These are phyloP conservation scores for Tricladium varicosporioides DNA, from an alignment of 2,329 filamentous ascomycete genomes.

Conservation along the genomic window DNA sequence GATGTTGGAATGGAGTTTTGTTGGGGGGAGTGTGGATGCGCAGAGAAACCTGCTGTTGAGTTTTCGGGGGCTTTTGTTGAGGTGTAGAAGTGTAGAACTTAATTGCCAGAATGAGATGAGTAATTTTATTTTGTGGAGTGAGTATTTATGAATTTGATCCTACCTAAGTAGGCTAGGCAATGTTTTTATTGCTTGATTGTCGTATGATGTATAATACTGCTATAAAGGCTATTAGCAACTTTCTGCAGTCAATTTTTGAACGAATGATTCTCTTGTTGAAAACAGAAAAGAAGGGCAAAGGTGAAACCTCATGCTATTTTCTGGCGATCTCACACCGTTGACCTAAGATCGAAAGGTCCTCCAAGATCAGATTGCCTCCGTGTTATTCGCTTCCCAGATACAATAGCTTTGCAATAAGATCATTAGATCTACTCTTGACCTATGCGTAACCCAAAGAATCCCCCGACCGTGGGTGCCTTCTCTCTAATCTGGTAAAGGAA, in stretches of 20 bases:
- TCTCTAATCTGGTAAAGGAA: too few relatives aligned
- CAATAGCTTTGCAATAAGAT: too few relatives aligned
- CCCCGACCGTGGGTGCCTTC: neutral
- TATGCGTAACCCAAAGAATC: neutral
- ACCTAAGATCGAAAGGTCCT: constrained; percentile 69
- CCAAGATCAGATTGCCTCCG: constrained; percentile 78
- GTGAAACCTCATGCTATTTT: constrained; percentile 72
- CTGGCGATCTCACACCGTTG: constrained; percentile 75
- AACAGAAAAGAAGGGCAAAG: constrained; percentile 68
- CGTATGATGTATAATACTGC: too few relatives aligned
- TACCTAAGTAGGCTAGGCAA: too few relatives aligned
- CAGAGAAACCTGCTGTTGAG: neutral
- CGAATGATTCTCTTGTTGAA: constrained; percentile 64
- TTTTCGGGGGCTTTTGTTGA: constrained; percentile 3
- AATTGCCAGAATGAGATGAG: neutral
- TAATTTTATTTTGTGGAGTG: too few relatives aligned
- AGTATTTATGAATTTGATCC: too few relatives aligned
- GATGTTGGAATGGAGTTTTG: constrained; percentile 1
- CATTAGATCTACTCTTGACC: neutral
- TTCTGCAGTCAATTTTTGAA: constrained; percentile 75
- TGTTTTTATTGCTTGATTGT: too few relatives aligned
- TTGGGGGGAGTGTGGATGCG: neutral
- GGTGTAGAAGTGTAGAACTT: neutral
- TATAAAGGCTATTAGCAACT: constrained; percentile 63
- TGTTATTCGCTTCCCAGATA: constrained; percentile 83